These are phyloP conservation scores for Phytophthora cactorum DNA, from an alignment of 352 stramenopile species.

Conservation along the genomic window DNA sequence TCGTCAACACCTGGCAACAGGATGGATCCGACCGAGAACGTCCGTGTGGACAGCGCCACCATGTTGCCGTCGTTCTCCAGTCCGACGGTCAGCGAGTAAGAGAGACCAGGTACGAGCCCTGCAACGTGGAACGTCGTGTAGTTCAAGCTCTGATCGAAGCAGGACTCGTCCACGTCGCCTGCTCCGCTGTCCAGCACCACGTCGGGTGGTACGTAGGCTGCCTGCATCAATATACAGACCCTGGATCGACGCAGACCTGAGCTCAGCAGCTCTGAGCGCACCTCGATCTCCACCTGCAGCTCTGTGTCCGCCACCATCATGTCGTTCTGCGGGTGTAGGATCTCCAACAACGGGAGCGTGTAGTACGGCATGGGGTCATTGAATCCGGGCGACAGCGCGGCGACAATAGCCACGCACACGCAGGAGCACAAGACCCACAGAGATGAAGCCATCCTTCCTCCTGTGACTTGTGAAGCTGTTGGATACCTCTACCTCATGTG, in stretches of 20 bases:
- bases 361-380: conserved; percentile 40
- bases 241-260: conserved; percentile 30
- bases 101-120: conserved; percentile 58
- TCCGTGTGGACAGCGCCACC: conserved; percentile 66
- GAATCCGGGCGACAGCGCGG: conserved; percentile 34
- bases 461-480: conserved; percentile 2
- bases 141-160: conserved; percentile 62
- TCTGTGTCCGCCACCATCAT: conserved; percentile 49
- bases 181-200: conserved; percentile 37
- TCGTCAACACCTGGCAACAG: conserved; percentile 21
- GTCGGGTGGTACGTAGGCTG: conserved; percentile 48
- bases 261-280: conserved; percentile 49
- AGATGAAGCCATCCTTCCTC: conserved; percentile 1
- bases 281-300: conserved; percentile 59
- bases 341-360: conserved; percentile 52
- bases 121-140: conserved; percentile 61
- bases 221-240: conserved; percentile 68
- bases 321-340: conserved; percentile 62
- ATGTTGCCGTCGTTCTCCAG: conserved; percentile 58
- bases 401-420: conserved; percentile 3
- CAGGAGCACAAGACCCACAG: not conserved
- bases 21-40: conserved; percentile 67
- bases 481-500: conserved; percentile 1
- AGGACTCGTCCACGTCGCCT: conserved; percentile 54
- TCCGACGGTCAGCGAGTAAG: conserved; percentile 60